These are phyloP conservation scores for Perilla frutescens DNA, from an alignment of 257 asterid species.

Conservation along the genomic window DNA sequence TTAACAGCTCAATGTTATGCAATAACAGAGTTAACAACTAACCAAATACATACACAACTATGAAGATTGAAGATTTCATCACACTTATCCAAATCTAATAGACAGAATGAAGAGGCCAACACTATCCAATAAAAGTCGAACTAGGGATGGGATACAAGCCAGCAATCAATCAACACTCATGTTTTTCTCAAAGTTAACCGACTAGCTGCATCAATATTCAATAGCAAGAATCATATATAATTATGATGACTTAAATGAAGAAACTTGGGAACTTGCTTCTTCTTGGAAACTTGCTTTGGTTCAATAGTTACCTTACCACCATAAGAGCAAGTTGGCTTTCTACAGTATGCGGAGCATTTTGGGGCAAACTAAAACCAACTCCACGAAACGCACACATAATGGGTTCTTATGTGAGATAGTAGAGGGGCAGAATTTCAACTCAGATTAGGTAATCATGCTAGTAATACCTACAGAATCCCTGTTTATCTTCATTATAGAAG, in stretches of 20 bases:
- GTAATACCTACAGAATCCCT: slow-evolving; percentile 8
- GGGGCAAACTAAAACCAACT: not conserved
- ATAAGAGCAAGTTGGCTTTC: not conserved
- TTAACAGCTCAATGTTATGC: slow-evolving; percentile 7
- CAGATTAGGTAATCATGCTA: not conserved
- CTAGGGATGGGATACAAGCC: not conserved
- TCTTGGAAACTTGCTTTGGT: slow-evolving; percentile 23
- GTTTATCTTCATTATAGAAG: slow-evolving; percentile 12
- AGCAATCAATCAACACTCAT: too few species aligned
- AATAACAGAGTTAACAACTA: not conserved
- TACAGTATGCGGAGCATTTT: not conserved
- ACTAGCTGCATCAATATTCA: too few species aligned
- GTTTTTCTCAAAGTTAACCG: too few species aligned
- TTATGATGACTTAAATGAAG: not conserved
- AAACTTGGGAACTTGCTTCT: not conserved
- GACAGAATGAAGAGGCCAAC: not conserved
- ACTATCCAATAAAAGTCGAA: slow-evolving; percentile 7
- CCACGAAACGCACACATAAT: slow-evolving; percentile 24
- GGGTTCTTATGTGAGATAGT: not conserved
- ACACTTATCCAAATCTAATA: not conserved
- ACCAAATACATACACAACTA: not conserved
- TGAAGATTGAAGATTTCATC: not conserved
- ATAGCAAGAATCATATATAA: slow-evolving; percentile 22
- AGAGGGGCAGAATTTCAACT: not conserved
- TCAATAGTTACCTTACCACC: not conserved